Base-by-base conservation (phyloP, 306 rosid species). In the Neltuma alba region DNA sequence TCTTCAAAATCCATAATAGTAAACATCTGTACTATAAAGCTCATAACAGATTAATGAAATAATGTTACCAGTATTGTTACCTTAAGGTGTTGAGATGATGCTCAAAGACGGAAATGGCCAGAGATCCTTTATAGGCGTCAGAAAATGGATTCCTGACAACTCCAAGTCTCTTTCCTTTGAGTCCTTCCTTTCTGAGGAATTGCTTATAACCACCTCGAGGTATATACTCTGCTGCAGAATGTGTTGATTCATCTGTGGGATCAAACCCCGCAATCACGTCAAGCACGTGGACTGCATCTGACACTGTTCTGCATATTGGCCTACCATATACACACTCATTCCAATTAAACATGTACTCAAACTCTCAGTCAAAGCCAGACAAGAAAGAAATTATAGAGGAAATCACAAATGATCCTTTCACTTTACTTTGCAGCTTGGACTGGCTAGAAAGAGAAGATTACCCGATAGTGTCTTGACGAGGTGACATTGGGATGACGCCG, bases 271-370 rank as follows among this genome's bases (percentile, higher is more conserved):
- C 91, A 69, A 89, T 93, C 18, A 76, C 89, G 57, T 91, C 95
- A 52, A 93, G 92, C 76, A 90, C 93, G 80, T 83, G 82, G 55
- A 88, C 92, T 31, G 91, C 93, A 82, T 93, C 98, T 7, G 92
- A 87, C 38, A 91, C 95, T 14, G 91, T 89, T 76, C 94, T 91
- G 48, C 94, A 80, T 75, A 93, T 84, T 30, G 98, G 93, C 79
- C 97, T 91, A 21, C 44, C 10, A 28, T 25, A 68, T 28, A 69
- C 37, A 36, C 16, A 21, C 0, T 52, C 42, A 63, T 42, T 62
- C 38, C 11, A 40, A 20, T 36, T 16, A 6, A 44, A 28, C 31
- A 41, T 44, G 6, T 13, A 20, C 42, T 42, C 28, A 5, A 30
- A 52, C 4, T 20, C 20, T n/a, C 58, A 50, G 9, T 20, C 20